These are phyloP conservation scores for Entomortierella parvispora DNA, from an alignment of 192 early-diverging fungal genomes.

Conservation along the genomic window DNA sequence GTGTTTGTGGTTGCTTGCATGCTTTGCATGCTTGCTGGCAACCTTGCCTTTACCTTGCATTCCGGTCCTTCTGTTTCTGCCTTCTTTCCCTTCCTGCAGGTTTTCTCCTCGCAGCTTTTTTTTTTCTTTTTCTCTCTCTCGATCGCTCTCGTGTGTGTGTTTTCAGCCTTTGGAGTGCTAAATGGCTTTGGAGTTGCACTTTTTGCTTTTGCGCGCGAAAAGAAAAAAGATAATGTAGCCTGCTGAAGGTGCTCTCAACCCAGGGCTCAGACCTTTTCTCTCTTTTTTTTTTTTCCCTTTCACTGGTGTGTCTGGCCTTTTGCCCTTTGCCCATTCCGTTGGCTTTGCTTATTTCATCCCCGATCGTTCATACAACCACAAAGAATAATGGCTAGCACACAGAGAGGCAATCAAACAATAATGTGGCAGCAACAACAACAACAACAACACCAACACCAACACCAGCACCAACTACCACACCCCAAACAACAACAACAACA, in stretches of 20 bases:
- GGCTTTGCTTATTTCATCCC: background rate
- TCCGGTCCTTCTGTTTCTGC: too few species aligned
- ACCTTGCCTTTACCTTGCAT: too few species aligned
- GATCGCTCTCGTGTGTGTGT: background rate
- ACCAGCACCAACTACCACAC: too few species aligned
- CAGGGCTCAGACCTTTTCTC: background rate
- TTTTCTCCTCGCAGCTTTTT: background rate
- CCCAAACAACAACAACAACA: too few species aligned
- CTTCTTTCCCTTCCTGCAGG: background rate
- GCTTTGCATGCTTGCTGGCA: too few species aligned
- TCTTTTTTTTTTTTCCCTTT: constrained; percentile 1
- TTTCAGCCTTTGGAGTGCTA: background rate
- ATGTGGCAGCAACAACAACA: too few species aligned
- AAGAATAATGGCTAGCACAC: too few species aligned
- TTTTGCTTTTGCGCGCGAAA: background rate
- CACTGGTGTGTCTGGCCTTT: background rate
- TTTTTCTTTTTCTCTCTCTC: background rate
- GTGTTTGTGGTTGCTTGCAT: too few species aligned
- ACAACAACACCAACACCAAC: too few species aligned
- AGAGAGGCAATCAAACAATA: too few species aligned
- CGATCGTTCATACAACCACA: background rate
- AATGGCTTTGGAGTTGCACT: too few species aligned
- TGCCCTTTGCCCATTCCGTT: background rate
- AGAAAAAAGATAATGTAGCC: background rate
- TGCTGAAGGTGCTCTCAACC: too few species aligned